Conservation (phyloP, 441 rosid genomes). For the Raphanus hybrid region DNA sequence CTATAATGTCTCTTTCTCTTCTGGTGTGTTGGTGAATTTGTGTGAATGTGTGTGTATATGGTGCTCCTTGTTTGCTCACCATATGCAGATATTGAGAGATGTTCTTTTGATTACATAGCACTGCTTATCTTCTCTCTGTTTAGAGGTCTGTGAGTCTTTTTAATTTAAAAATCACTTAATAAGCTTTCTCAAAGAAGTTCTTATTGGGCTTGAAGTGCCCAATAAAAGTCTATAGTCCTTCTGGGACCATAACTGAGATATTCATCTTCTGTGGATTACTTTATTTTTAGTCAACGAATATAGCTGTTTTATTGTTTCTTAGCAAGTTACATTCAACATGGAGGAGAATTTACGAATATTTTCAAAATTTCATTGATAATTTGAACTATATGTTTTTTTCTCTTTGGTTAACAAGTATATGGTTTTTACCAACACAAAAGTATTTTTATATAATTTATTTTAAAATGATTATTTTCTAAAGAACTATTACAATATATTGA, state of each 20-base stretch:
- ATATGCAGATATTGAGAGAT: neutral
- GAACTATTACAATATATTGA: neutral
- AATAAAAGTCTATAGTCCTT: neutral
- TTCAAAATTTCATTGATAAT: neutral
- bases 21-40: conserved; percentile 10
- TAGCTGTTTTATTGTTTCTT: neutral
- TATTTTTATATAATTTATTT: neutral
- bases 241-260: neutral
- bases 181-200: neutral
- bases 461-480: neutral
- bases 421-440: neutral
- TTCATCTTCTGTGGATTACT: neutral
- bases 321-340: neutral
- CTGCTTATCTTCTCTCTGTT: neutral
- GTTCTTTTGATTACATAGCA: neutral
- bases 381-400: neutral
- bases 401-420: neutral
- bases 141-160: neutral
- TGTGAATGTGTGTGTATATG: conserved; percentile 21
- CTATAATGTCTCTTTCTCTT: neutral
- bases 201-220: neutral
- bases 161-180: neutral
- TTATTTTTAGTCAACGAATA: neutral
- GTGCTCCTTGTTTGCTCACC: neutral
- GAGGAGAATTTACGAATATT: neutral